Base-by-base conservation (phyloP, 78 protist genomes). In the Tieghemostelium lacteum region DNA sequence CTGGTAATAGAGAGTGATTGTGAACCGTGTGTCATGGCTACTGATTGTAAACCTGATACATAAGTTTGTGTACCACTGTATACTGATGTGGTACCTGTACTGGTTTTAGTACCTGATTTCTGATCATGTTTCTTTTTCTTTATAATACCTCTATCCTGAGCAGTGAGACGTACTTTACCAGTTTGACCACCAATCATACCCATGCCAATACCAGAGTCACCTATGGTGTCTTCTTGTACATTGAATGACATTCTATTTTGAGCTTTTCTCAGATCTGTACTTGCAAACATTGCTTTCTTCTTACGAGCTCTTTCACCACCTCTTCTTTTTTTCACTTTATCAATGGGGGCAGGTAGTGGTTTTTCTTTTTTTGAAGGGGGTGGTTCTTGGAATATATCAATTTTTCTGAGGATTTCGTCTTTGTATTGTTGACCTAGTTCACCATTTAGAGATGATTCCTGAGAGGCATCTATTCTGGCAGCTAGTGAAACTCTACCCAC, bases 311-410 rank as follows among this genome's bases (percentile, higher is more conserved):
- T 92, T 12, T 12, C 57, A 3, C 96, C 97, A 52, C 97, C 97
- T 20, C 96, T 52, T 29, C 49, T 72, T 31, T 85, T 85, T 34
- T 37, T 80, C 6, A 61, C 85, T 0, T 37, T 14, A 8, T 88
- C 95, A 36, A 75, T 87, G 0, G 97, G 97, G 17, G 78, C 89
- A 0, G 97, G 88, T 37, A 93, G 54, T 0, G 97, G 88, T 62
- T 95, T 95, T 2, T 50, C 73, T 22, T 22, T 24, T 54, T 91
- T 88, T 12, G 29, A 62, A 1, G 95, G 94, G 45, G 97, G 96
- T 19, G 97, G 96, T 76, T 95, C 97, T 62, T 75, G 94, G 78
- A 50, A 45, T 73, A 91, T 94, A 7, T 94, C 96, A 45, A 96
- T 73, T 63, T 93, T 87, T 7, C 57, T 74, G 54, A 49, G 34